These are phyloP conservation scores for Spathaspora girioi DNA, from an alignment of 805 yeast genomes.

Conservation along the genomic window DNA sequence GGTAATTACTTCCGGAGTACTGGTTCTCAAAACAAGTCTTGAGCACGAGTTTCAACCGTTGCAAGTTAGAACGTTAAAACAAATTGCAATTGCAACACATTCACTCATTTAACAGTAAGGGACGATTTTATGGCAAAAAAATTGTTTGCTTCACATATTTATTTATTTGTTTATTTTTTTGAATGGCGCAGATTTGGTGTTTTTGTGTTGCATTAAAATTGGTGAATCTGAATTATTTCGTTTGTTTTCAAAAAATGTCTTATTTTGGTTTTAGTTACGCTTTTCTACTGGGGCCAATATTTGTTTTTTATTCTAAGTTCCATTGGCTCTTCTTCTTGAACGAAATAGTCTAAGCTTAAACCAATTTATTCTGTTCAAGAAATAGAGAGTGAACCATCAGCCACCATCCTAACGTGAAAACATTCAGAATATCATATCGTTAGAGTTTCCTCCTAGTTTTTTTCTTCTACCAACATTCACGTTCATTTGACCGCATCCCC, in stretches of 20 bases:
- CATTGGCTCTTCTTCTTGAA: not conserved
- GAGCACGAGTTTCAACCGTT: too few relatives aligned
- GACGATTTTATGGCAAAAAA: not conserved
- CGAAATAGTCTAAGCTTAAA: too few relatives aligned
- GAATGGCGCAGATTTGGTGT: not conserved
- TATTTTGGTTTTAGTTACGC: not conserved
- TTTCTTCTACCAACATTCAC: not conserved
- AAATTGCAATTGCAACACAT: too few relatives aligned
- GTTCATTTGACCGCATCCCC: not conserved
- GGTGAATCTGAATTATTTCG: not conserved
- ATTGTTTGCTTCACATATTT: not conserved
- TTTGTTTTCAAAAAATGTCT: not conserved
- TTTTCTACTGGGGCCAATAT: not conserved
- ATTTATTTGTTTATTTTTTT: not conserved
- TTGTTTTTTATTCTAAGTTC: not conserved
- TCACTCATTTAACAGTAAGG: not conserved
- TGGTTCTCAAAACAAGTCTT: too few relatives aligned
- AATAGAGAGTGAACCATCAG: not conserved
- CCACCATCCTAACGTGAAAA: not conserved
- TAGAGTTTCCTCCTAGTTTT: not conserved
- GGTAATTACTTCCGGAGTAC: not conserved
- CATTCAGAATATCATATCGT: not conserved
- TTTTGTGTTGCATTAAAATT: not conserved
- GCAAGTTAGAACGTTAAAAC: too few relatives aligned
- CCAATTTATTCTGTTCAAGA: not conserved